Evolutionary conservation across 495 filamentous ascomycete genomes (phyloP), one percentile per base, ranked within the genome.

Genomic region (Pyronema omphalodes): DNA sequence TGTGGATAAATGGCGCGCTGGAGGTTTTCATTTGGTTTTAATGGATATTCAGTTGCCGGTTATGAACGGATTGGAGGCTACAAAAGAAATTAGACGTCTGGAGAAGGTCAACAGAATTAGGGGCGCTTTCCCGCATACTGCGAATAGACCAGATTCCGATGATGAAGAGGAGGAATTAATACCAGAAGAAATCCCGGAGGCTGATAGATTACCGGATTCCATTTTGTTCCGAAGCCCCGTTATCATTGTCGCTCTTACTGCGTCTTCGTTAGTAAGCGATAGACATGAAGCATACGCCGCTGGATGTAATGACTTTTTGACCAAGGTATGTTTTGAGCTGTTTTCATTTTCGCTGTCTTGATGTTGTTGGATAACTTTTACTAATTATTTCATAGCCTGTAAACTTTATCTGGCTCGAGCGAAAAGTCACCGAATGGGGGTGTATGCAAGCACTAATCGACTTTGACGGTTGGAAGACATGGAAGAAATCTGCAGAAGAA

Each of bases 371-470:
- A 11, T 15, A 4, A 51, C 48, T 37, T 34, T 33, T 54, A 15
- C 46, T 60, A 50, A 57, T n/a, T 55, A 15, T 12, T 34, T 53
- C 37, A 9, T 55, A 94, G 86, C 91, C 91, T 18, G 88, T 98
- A 51, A 93, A 89, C 59, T 96, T 95, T 63, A 88, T 93, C 55
- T 98, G 91, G 91, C 75, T 98, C 11, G 84, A 93, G 62, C 79
- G 89, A 40, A 98, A 98, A 66, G 87, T 96, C 40, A 94, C 89
- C 66, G 91, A 98, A 76, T 98, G 91, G 91, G 91, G 91, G 58
- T 98, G 91, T 71, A 95, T 98, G 83, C 91, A 96, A 73, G 93
- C 93, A 15, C 71, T 98, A 51, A 98, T 98, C 67, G 91, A 98
- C 72, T 96, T 88, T 60, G 91, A 96, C 63, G 91, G 91, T 51